phyloP scores from a whole-genome alignment of 345 rosid genomes.

The Durio zibethinus region DNA sequence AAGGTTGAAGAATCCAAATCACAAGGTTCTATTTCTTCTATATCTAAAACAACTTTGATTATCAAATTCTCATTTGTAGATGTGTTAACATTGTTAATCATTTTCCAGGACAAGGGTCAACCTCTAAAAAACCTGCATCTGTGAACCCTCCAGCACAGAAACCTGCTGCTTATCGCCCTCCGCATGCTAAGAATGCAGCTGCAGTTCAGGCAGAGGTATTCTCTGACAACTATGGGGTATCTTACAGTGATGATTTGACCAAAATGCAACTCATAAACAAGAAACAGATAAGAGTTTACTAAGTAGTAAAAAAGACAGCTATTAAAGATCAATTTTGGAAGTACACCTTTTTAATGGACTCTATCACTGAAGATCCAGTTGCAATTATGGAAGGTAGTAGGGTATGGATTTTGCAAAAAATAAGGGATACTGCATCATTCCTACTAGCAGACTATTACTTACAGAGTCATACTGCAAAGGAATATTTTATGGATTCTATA shows the following conservation, averaged over 20 bases:
- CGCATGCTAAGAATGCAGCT: slow-evolving; percentile 80
- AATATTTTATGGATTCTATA: background rate
- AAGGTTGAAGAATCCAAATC: slow-evolving; percentile 57
- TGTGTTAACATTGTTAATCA: slow-evolving; percentile 5
- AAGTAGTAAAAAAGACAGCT: background rate
- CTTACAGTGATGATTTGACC: background rate
- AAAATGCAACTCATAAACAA: background rate
- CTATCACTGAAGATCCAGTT: background rate
- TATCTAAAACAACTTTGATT: background rate
- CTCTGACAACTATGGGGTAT: background rate
- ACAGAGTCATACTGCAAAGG: no score
- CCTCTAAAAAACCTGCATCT: slow-evolving; percentile 42
- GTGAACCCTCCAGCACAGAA: slow-evolving; percentile 46
- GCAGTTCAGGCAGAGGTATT: slow-evolving; percentile 84
- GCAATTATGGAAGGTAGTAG: background rate
- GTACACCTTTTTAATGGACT: background rate
- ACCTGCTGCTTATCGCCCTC: slow-evolving; percentile 95
- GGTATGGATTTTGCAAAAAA: background rate
- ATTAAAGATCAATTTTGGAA: background rate
- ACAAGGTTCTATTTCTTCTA: slow-evolving; percentile 44
- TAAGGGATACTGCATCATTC: background rate
- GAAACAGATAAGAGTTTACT: background rate
- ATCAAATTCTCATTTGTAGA: background rate
- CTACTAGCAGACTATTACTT: background rate
- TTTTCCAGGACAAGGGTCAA: slow-evolving; percentile 57